A percentile compares a stretch with the other conserved stretches of the same genome.
Evolutionary conservation across 805 yeast species (phyloP).

Genomic region (Blastobotrys robertii): DNA sequence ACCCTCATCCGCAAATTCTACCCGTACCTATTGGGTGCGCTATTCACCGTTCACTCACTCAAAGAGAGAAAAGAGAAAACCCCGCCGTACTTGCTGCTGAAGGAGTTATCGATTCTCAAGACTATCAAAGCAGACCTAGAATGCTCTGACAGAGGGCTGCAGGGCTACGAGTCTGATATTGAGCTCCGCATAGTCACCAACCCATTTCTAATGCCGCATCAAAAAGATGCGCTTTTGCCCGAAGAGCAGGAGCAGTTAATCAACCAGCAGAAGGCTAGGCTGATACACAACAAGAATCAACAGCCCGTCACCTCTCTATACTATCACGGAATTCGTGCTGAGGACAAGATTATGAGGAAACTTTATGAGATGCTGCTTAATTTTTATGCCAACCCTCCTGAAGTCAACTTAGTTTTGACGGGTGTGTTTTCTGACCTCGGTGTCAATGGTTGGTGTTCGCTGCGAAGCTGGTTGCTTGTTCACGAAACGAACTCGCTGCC

Average conservation of each 20-base stretch:
- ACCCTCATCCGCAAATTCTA: constrained; percentile 18
- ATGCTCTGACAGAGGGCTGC: not conserved
- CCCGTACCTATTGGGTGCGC: constrained; percentile 16
- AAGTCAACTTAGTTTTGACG: constrained; percentile 21
- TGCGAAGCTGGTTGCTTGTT: constrained; percentile 18
- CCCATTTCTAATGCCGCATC: constrained; percentile 6
- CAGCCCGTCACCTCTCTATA: not conserved
- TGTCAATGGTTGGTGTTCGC: constrained; percentile 17
- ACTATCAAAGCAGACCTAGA: constrained; percentile 4
- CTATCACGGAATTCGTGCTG: constrained; percentile 2
- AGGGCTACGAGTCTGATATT: constrained; percentile 4
- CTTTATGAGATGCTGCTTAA: constrained; percentile 1
- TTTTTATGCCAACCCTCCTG: constrained; percentile 20
- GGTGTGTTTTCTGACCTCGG: constrained; percentile 18
- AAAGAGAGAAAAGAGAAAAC: not conserved
- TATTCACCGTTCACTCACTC: constrained; percentile 2
- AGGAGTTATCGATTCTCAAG: constrained; percentile 3
- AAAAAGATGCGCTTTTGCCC: constrained; percentile 3
- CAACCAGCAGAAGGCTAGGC: not conserved
- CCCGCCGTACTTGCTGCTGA: not conserved
- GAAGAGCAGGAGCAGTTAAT: constrained; percentile 7
- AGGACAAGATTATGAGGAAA: constrained; percentile 6
- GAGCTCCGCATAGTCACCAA: constrained; percentile 5
- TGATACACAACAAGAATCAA: no score
- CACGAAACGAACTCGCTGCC: not conserved